Base-by-base conservation (phyloP, 23 red algal genomes). In the Agarophyton chilense region DNA sequence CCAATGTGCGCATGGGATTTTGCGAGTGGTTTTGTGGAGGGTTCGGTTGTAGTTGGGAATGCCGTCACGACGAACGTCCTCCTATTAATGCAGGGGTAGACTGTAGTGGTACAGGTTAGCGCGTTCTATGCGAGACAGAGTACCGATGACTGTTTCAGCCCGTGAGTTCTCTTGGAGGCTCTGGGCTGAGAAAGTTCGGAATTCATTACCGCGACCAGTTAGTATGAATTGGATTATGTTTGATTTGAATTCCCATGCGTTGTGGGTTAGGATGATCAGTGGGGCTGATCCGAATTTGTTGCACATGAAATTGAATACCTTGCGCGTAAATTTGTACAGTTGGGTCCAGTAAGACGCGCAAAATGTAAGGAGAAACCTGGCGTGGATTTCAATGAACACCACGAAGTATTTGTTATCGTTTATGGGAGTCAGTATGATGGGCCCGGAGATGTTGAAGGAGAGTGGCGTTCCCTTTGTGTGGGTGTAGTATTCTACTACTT, bases 31-130 rank as follows among this genome's bases (percentile, higher is more conserved):
- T 6, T 54, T 32, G 51, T 78, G 73, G 45, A 44, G 42, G 1
- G 46, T 55, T n/a, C 34, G 34, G 45, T 78, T 78, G 44, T 78
- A 78, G n/a, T 78, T 78, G 73, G 28, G 53, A 4, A 16, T 25
- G 2, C 43, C 73, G 17, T 78, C 73, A 29, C 39, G 45, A 0
- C n/a, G 46, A 1, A 45, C 73, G 22, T 46, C 73, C 7, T 52
- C 45, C 73, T 21, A 78, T 14, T 78, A 78, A 2, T 17, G 33
- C 1, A 10, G 1, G 6, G 39, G 41, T 6, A 78, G 44, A 1
- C n/a, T n/a, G n/a, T 17, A 19, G 73, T 78, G 45, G 22, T 34
- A 13, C 4, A 78, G 45, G 9, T 14, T 4, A 4, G 73, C 26
- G 1, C 73, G 6, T 4, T 24, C 73, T 4, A 42, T 70, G 13